A percentile compares a stretch with the other conserved stretches of the same genome.
Evolutionary conservation across 1,284 basidiomycete genomes (phyloP).

Genomic region (Cystobasidium slooffiae): DNA sequence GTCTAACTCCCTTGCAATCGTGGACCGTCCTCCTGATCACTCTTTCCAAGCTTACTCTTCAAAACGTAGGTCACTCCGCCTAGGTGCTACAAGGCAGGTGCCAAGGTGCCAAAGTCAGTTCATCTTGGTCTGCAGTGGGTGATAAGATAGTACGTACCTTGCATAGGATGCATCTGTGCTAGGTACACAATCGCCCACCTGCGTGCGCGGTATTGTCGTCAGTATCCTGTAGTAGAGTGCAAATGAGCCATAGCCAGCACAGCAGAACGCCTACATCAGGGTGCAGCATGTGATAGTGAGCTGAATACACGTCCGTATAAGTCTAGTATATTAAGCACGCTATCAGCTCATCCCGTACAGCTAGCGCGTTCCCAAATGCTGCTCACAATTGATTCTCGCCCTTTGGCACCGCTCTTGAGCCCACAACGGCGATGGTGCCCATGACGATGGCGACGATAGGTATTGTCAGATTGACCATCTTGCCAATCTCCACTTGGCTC

Average conservation of each 20-base stretch:
- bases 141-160: constrained; percentile 21
- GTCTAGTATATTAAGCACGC: neutral
- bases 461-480: constrained; percentile 38
- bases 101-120: neutral
- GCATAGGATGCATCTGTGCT: constrained; percentile 43
- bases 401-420: constrained; percentile 30
- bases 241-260: neutral
- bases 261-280: constrained; percentile 19
- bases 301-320: constrained; percentile 33
- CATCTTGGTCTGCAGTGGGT: neutral
- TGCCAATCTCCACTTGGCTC: neutral
- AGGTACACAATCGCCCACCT: constrained; percentile 46
- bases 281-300: constrained; percentile 41
- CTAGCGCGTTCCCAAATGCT: neutral
- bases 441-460: constrained; percentile 36
- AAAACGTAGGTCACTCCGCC: constrained; percentile 35
- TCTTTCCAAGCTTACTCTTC: constrained; percentile 20
- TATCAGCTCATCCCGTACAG: neutral
- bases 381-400: constrained; percentile 41
- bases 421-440: constrained; percentile 26
- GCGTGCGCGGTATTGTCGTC: neutral
- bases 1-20: neutral
- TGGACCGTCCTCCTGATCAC: neutral
- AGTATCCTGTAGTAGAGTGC: neutral
- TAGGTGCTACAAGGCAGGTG: constrained; percentile 12